Evolutionary conservation across 202 grass and related monocot genomes (phyloP), one percentile per base, ranked within the genome.

Genomic region (Sporobolus alterniflorus): DNA sequence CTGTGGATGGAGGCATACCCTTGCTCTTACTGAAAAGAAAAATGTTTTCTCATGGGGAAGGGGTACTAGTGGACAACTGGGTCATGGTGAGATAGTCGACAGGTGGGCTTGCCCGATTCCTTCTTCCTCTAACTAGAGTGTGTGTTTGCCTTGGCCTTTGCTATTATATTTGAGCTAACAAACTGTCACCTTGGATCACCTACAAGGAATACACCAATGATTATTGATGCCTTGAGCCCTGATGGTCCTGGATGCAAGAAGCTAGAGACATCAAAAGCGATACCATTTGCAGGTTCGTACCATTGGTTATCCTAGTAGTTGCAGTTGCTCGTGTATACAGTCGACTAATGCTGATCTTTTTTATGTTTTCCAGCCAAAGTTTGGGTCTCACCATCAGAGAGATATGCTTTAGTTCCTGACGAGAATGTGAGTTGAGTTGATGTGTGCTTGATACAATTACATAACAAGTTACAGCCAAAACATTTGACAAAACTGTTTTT

Each of bases 1-100:
- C 77, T 99, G 96, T 18, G 96, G 96, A 87, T 99, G 96, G 96
- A 96, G 96, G 91, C 96, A 99, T 64, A 96, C 93, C 9, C 83
- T 96, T 48, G 91, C 96, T 70, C 88, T 92, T 66, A 94, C 93
- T 1, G 93, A 96, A 77, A 94, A 75, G 83, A 93, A 92, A 92
- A 99, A 99, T 74, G 93, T 96, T 68, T 99, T 99, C 49, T 92
- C 96, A 43, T 99, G 96, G 96, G 96, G 96, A 46, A 94, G 96
- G 80, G 96, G 96, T 47, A 99, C 96, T 43, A 96, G 96, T n/a
- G 96, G 93, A 79, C 96, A 99, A 73, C 96, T 99, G 10, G 96
- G 96, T 61, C 91, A 96, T 82, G 96, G 91, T 43, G 96, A 99
- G 81, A 99, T 96, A 84, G 80, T 96, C 61, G 96, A 96, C 83